phyloP scores from a whole-genome alignment of 805 yeast species.

The Ogataea haglerorum region DNA sequence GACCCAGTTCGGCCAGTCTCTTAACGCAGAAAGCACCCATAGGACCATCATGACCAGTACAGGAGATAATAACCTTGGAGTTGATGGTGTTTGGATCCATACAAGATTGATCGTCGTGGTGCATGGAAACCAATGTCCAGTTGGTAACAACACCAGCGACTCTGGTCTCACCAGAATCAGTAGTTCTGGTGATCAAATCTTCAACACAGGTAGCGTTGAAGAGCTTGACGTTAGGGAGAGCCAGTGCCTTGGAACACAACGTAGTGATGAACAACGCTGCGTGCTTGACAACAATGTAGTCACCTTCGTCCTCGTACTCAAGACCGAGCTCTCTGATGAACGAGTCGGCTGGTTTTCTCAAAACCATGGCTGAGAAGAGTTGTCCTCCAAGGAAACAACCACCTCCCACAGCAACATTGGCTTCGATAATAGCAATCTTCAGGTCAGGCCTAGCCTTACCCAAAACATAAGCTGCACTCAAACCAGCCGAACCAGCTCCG shows the following conservation, averaged over 20 bases:
- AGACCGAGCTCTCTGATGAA: conserved; percentile 62
- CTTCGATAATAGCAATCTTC: conserved; percentile 70
- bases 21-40: conserved; percentile 78
- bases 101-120: conserved; percentile 73
- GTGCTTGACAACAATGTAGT: conserved; percentile 75
- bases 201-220: conserved; percentile 82
- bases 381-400: conserved; percentile 81
- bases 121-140: conserved; percentile 76
- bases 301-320: conserved; percentile 75
- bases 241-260: conserved; percentile 61
- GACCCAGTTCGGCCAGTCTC: conserved; percentile 54
- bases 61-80: conserved; percentile 58
- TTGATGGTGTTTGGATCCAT: conserved; percentile 83
- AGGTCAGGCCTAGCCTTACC: conserved; percentile 74
- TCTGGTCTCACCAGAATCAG: conserved; percentile 55
- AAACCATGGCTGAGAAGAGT: conserved; percentile 71
- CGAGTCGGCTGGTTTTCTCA: conserved; percentile 74
- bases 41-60: conserved; percentile 83
- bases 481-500: conserved; percentile 78
- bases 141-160: conserved; percentile 80
- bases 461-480: conserved; percentile 70
- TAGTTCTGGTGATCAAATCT: conserved; percentile 70
- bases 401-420: conserved; percentile 75
- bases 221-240: conserved; percentile 70
- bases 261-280: conserved; percentile 77